Base-by-base conservation (phyloP, 1,139 yeast genomes). In the Kluyveromyces marxianus region DNA sequence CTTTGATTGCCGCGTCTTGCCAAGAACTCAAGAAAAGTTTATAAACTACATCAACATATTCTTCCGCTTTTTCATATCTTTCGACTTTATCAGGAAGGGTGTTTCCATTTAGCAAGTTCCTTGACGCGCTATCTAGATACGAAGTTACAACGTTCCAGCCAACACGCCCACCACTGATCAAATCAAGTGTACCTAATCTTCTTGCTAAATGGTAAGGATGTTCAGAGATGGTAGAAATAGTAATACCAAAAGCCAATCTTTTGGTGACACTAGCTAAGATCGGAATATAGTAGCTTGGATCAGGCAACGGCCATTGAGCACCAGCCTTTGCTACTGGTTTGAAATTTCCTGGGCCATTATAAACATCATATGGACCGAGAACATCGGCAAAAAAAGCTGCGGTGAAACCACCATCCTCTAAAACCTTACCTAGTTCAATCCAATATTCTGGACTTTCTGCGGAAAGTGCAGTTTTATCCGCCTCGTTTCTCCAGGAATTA, bases 361-460 rank as follows among this genome's bases (percentile, higher is more conserved):
- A 71, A 27, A 71, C 75, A 52, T 71, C 76, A 47, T 70, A 71
- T 3, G 69, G 68, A 4, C 76, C 76, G 28, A 73, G 56, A 3
- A 70, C 72, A 58, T 74, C 79, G 35, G 77, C 78, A 48, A 74
- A 58, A 53, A 74, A 74, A 8, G 73, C 50, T 2, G 70, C 70
- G 50, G 70, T 70, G 47, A 74, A 62, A 52, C 72, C 69, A 2
- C 76, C 78, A 45, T 63, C 63, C 50, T 74, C 79, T 40, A 74
- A 63, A 21, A 69, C 45, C 50, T 71, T 65, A 3, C 76, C 77
- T 24, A 73, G 54, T 40, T 71, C 61, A 7, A 65, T 67, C 78
- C 78, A 74, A 55, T 71, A 70, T 41, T 72, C 71, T 33, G 74
- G 61, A 39, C 69, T 68, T 44, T 66, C 65, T 51, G 65, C 70